A percentile compares a stretch with the other conserved stretches of the same genome.
Evolutionary conservation across 176 grass and related monocot species (phyloP).

Genomic region (Elymus sibiricus): DNA sequence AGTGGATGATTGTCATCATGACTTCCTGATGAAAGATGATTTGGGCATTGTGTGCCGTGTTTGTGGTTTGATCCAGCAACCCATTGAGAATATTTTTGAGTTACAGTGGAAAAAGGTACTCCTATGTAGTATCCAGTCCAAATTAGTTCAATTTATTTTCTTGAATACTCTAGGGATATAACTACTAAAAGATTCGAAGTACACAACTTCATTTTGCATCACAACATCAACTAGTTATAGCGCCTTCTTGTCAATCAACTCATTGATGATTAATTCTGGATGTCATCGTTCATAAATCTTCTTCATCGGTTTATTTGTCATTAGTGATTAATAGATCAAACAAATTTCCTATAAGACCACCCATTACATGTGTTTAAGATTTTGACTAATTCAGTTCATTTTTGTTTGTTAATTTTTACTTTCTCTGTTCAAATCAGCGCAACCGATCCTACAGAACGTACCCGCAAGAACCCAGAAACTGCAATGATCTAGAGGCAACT

Average conservation of each 20-base stretch:
- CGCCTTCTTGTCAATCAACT: neutral
- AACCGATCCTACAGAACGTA: constrained; percentile 39
- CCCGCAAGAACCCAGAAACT: constrained; percentile 20
- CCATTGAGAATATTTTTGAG: constrained; percentile 62
- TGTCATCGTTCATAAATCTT: neutral
- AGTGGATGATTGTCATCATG: constrained; percentile 51
- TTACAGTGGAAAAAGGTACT: constrained; percentile 66
- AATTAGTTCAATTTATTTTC: constrained; percentile 5
- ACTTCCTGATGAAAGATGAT: constrained; percentile 58
- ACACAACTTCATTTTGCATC: neutral
- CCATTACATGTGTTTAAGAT: neutral
- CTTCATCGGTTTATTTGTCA: neutral
- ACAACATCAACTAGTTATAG: neutral
- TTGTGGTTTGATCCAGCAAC: constrained; percentile 75
- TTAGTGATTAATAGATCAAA: neutral
- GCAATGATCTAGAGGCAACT: constrained; percentile 25
- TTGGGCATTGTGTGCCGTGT: constrained; percentile 66
- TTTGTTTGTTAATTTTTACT: neutral
- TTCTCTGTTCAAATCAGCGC: constrained; percentile 27
- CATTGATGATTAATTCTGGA: neutral
- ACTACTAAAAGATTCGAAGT: neutral
- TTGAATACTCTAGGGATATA: neutral
- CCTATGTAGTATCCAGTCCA: constrained; percentile 13
- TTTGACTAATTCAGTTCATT: neutral
- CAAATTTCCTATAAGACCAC: neutral